Conservation (phyloP, 345 rosid genomes). For the Syzygium oleosum region DNA sequence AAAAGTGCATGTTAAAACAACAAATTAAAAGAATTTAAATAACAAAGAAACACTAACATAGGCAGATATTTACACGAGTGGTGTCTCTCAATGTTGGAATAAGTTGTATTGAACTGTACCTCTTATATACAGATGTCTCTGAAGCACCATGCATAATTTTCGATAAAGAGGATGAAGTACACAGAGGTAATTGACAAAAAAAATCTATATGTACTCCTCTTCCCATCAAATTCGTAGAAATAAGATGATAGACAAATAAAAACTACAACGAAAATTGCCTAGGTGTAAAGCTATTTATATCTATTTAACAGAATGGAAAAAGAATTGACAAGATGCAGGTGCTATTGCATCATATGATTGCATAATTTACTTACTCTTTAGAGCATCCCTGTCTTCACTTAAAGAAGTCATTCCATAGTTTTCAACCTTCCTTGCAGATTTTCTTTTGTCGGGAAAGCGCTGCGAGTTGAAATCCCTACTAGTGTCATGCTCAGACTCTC, state of each 20-base stretch:
- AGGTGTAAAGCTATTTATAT: neutral
- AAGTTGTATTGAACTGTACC: neutral
- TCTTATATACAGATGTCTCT: neutral
- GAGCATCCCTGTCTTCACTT: slow-evolving; percentile 55
- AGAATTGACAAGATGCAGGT: neutral
- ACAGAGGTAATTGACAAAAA: neutral
- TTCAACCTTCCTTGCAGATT: slow-evolving; percentile 54
- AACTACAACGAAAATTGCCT: neutral
- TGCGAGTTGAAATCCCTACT: slow-evolving; percentile 42
- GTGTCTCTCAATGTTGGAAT: neutral
- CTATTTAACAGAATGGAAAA: neutral
- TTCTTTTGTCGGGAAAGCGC: slow-evolving; percentile 56
- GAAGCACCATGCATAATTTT: neutral
- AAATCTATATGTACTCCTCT: neutral
- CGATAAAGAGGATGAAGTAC: neutral
- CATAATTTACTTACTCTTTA: slow-evolving; percentile 49
- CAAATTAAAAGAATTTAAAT: neutral
- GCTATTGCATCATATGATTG: neutral
- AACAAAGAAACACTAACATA: neutral
- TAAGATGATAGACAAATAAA: neutral
- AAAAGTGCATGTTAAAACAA: neutral
- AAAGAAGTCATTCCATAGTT: slow-evolving; percentile 54
- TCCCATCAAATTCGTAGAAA: neutral
- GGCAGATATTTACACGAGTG: neutral
- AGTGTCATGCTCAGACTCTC: slow-evolving; percentile 68